phyloP scores from a whole-genome alignment of 2,329 filamentous ascomycete genomes.

The Tolypocladium endophyticum region DNA sequence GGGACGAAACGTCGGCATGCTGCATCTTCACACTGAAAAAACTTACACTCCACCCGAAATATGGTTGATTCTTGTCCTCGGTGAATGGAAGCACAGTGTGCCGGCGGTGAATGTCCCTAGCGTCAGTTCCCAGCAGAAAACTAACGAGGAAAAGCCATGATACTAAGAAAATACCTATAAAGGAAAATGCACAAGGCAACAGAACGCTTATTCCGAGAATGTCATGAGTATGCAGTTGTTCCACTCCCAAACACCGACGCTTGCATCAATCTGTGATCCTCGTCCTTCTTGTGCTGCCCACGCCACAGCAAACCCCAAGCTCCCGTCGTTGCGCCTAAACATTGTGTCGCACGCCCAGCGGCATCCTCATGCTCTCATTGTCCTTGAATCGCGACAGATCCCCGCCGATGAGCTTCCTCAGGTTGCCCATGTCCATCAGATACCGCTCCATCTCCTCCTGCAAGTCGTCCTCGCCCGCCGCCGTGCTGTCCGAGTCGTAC shows the following conservation, averaged over 20 bases:
- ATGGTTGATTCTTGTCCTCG: background rate
- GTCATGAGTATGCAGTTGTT: background rate
- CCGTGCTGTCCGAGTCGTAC: slow-evolving; percentile 34
- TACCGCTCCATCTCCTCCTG: slow-evolving; percentile 81
- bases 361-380: slow-evolving; percentile 44
- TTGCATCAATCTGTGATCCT: background rate
- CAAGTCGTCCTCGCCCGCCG: slow-evolving; percentile 50
- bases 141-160: background rate
- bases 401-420: slow-evolving; percentile 52
- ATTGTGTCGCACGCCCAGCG: slow-evolving; percentile 35
- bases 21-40: too few relatives aligned
- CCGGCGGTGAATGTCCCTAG: background rate
- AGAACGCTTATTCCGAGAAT: background rate
- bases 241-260: background rate
- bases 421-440: slow-evolving; percentile 71
- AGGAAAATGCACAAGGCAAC: background rate
- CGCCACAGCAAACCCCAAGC: background rate
- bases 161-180: too few relatives aligned
- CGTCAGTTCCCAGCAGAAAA: background rate
- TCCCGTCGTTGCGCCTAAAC: slow-evolving; percentile 10
- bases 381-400: slow-evolving; percentile 62
- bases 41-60: too few relatives aligned
- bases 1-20: too few relatives aligned
- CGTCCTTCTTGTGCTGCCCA: background rate
- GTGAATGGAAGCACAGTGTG: background rate